Evolutionary conservation across 1,284 basidiomycete species (phyloP).

Genomic region (Trichosporon sp.): DNA sequence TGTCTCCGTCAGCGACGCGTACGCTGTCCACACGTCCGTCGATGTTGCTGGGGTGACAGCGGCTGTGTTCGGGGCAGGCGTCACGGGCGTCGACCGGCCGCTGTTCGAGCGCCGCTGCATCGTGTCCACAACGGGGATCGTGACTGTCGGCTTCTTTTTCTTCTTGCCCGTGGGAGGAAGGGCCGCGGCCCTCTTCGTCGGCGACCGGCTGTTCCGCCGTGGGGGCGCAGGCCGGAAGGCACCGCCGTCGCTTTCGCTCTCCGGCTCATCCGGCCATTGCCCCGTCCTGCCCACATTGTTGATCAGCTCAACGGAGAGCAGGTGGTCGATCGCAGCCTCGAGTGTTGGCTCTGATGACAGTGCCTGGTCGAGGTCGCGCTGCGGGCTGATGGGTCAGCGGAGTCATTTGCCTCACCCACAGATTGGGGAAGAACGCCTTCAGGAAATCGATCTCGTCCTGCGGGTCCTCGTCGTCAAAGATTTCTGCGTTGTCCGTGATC

Average conservation of each 20-base stretch:
- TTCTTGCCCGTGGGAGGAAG: constrained; percentile 5
- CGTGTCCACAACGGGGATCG: constrained; percentile 38
- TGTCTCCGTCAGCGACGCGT: constrained; percentile 36
- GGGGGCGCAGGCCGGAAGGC: not conserved
- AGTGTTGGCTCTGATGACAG: constrained; percentile 22
- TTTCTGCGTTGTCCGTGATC: not conserved
- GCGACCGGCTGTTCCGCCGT: not conserved
- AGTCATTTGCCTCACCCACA: constrained; percentile 21
- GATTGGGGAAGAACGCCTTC: constrained; percentile 29
- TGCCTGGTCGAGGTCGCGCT: constrained; percentile 21
- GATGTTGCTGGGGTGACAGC: constrained; percentile 12
- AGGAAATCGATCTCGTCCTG: constrained; percentile 25
- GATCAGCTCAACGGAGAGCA: constrained; percentile 42
- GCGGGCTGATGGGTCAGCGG: constrained; percentile 9
- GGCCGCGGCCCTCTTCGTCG: not conserved
- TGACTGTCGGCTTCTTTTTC: constrained; percentile 8
- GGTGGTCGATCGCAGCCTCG: constrained; percentile 36
- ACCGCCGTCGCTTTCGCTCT: not conserved
- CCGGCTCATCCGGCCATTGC: constrained; percentile 32
- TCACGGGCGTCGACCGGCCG: not conserved
- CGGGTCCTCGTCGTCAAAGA: constrained; percentile 6
- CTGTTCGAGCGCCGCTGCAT: constrained; percentile 28
- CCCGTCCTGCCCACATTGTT: constrained; percentile 31
- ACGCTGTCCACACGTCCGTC: constrained; percentile 36
- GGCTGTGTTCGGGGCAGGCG: not conserved